A percentile compares a stretch with the other conserved stretches of the same genome.
phyloP scores from a whole-genome alignment of 2,329 filamentous ascomycete genomes.

The Rhinocladiella mackenziei region DNA sequence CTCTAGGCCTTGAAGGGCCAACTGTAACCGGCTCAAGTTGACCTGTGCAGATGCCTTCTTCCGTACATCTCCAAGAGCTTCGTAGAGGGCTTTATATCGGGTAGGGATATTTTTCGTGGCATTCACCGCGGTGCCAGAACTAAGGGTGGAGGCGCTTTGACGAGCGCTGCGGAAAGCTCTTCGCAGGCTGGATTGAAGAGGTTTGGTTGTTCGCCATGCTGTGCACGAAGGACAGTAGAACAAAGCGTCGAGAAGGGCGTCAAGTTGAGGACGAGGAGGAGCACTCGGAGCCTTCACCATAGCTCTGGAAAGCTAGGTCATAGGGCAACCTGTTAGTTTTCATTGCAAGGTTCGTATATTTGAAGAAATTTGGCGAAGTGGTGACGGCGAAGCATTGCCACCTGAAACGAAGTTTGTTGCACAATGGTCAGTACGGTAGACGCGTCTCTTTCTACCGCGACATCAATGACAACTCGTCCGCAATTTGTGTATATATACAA shows the following conservation, averaged over 20 bases:
- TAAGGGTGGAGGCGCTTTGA: conserved; percentile 37
- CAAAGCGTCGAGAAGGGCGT: conserved; percentile 17
- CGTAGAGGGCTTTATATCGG: conserved; percentile 51
- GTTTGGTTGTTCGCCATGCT: conserved; percentile 30
- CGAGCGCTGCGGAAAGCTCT: conserved; percentile 17
- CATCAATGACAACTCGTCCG: background rate
- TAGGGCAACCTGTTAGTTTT: too few species aligned
- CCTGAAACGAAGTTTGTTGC: too few species aligned
- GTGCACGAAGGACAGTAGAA: conserved; percentile 43
- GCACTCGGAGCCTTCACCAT: conserved; percentile 10
- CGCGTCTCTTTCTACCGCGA: too few species aligned
- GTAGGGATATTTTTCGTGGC: conserved; percentile 51
- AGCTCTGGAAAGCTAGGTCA: background rate
- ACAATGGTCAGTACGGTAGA: too few species aligned
- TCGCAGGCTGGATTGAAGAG: conserved; percentile 2
- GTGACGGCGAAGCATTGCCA: too few species aligned
- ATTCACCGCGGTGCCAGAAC: conserved; percentile 53
- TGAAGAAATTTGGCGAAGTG: too few species aligned
- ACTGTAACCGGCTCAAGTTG: conserved; percentile 56
- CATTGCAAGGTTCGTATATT: too few species aligned
- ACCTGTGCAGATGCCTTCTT: conserved; percentile 53
- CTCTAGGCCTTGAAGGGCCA: conserved; percentile 57
- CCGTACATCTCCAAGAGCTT: conserved; percentile 50
- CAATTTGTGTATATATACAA: background rate
- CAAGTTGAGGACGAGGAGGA: conserved; percentile 11